A percentile compares a stretch with the other conserved stretches of the same genome.
Conservation (phyloP, 2,329 filamentous ascomycete genomes). For the Clonostachys sp. region DNA sequence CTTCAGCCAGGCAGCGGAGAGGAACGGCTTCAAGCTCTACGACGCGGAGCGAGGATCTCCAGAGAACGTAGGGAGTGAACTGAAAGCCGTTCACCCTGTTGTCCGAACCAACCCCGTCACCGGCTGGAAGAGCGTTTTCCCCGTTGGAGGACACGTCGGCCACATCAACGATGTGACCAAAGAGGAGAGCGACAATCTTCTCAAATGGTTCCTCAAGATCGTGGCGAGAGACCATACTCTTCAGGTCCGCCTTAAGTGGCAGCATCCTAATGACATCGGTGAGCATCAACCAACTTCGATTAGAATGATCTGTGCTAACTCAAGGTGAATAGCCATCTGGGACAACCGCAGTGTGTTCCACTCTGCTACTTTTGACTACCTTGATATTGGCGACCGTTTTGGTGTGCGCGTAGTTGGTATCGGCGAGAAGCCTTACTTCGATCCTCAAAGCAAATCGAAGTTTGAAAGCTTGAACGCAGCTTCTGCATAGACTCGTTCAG, state of each 20-base stretch:
- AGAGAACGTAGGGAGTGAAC: constrained; percentile 39
- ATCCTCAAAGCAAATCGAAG: constrained; percentile 42
- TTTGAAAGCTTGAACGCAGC: constrained; percentile 3
- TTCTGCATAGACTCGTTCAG: not conserved
- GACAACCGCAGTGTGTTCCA: constrained; percentile 57
- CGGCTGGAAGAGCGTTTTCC: constrained; percentile 48
- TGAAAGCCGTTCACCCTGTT: constrained; percentile 48
- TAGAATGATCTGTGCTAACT: not conserved
- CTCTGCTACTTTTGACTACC: constrained; percentile 54
- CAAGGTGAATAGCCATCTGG: constrained; percentile 42
- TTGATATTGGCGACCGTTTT: constrained; percentile 41
- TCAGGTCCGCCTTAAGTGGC: constrained; percentile 42
- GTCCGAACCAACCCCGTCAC: constrained; percentile 59
- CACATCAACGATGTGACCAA: constrained; percentile 36
- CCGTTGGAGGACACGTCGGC: constrained; percentile 33
- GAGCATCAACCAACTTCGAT: not conserved
- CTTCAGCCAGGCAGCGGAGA: constrained; percentile 11
- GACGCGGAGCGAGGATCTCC: constrained; percentile 23
- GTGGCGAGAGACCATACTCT: constrained; percentile 42
- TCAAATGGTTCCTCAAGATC: constrained; percentile 32
- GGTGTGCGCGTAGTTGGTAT: constrained; percentile 50
- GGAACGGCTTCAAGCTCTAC: constrained; percentile 22
- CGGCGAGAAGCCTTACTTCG: constrained; percentile 49
- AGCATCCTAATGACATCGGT: constrained; percentile 31
- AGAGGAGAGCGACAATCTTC: constrained; percentile 33